These are phyloP conservation scores for Aschersonia sp. DNA, from an alignment of 2,329 filamentous ascomycete species.

Conservation along the genomic window DNA sequence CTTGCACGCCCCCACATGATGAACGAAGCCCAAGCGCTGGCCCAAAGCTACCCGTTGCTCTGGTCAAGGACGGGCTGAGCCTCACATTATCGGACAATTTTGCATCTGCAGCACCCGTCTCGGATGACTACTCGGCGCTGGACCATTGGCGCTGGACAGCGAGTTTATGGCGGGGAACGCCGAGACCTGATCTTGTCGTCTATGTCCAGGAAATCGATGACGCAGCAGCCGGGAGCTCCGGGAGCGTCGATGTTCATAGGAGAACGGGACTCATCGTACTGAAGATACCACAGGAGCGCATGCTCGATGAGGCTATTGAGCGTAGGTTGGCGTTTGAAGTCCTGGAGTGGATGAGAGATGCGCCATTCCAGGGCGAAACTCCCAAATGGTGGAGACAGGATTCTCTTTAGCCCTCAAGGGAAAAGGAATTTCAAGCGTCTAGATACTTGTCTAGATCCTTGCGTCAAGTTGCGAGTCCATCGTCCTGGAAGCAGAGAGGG, in stretches of 20 bases:
- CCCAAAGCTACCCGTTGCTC: slow-evolving; percentile 47
- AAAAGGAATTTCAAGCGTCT: not conserved
- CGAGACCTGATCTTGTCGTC: slow-evolving; percentile 67
- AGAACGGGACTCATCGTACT: slow-evolving; percentile 40
- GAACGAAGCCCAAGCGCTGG: slow-evolving; percentile 3
- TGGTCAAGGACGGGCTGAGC: slow-evolving; percentile 67
- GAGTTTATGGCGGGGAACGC: slow-evolving; percentile 75
- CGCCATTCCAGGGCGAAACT: slow-evolving; percentile 21
- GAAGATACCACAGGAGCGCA: slow-evolving; percentile 24
- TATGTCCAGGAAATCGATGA: slow-evolving; percentile 36
- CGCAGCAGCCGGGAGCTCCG: slow-evolving; percentile 17
- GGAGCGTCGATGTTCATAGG: slow-evolving; percentile 38
- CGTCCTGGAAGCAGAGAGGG: too few species aligned
- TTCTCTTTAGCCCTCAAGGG: not conserved
- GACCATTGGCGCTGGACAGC: slow-evolving; percentile 98
- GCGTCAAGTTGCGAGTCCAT: too few species aligned
- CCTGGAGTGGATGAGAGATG: slow-evolving; percentile 56
- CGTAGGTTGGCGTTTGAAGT: slow-evolving; percentile 76
- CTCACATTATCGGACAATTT: slow-evolving; percentile 65
- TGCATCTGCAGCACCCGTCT: slow-evolving; percentile 58
- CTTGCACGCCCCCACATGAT: slow-evolving; percentile 2
- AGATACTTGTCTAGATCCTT: too few species aligned
- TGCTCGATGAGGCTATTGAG: slow-evolving; percentile 53
- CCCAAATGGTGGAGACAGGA: slow-evolving; percentile 1
- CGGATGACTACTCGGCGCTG: slow-evolving; percentile 62